A percentile compares a stretch with the other conserved stretches of the same genome.
These are phyloP conservation scores for Pyrenochaeta sp. DNA, from an alignment of 2,329 filamentous ascomycete genomes.

Conservation along the genomic window DNA sequence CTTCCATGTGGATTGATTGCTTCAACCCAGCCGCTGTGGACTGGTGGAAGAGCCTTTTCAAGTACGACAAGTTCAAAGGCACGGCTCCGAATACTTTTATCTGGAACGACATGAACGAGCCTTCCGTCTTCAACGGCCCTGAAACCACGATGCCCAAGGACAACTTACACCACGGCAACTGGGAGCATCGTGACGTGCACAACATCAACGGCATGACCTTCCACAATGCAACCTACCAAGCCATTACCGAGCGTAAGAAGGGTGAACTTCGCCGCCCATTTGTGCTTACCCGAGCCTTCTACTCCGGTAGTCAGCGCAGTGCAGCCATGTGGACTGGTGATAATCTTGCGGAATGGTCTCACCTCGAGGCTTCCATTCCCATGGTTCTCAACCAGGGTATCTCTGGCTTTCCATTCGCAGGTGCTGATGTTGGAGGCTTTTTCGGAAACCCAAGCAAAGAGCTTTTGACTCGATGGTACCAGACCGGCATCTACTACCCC, in stretches of 20 bases:
- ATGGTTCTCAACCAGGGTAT: slow-evolving; percentile 96
- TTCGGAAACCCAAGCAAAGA: slow-evolving; percentile 97
- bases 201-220: slow-evolving; percentile 96
- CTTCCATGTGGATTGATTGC: slow-evolving; percentile 93
- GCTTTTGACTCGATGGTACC: slow-evolving; percentile 92
- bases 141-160: slow-evolving; percentile 99
- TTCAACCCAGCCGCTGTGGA: slow-evolving; percentile 91
- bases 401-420: slow-evolving; percentile 90
- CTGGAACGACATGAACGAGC: slow-evolving; percentile 99
- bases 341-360: slow-evolving; percentile 92
- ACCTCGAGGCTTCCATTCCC: slow-evolving; percentile 86
- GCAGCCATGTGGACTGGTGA: slow-evolving; percentile 99
- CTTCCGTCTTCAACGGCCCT: slow-evolving; percentile 97
- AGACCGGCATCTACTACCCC: slow-evolving; percentile 94
- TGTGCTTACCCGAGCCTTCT: slow-evolving; percentile 91
- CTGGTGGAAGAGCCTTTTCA: slow-evolving; percentile 92
- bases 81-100: slow-evolving; percentile 87
- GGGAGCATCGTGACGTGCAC: slow-evolving; percentile 97
- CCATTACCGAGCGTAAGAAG: slow-evolving; percentile 82
- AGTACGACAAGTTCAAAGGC: slow-evolving; percentile 86
- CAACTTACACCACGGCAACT: slow-evolving; percentile 87
- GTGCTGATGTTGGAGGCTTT: slow-evolving; percentile 96
- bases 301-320: slow-evolving; percentile 84
- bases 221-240: slow-evolving; percentile 91
- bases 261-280: slow-evolving; percentile 88